phyloP scores from a whole-genome alignment of 2,329 filamentous ascomycete genomes.

The Fonsecaea erecta region DNA sequence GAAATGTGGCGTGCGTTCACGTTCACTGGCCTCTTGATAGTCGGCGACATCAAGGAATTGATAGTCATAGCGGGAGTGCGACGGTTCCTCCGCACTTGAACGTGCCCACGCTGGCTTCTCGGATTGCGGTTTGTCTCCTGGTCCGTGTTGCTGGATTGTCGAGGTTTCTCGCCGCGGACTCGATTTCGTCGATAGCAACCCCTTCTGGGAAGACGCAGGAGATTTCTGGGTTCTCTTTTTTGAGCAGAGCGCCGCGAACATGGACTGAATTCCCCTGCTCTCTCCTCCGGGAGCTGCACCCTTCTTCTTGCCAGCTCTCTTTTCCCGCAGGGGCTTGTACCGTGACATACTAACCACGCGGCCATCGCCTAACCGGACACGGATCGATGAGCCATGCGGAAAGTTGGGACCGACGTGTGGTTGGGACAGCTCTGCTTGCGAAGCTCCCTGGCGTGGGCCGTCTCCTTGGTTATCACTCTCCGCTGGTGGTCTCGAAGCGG shows the following conservation, averaged over 20 bases:
- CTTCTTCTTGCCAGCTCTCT: neutral
- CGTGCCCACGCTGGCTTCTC: neutral
- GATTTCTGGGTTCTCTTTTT: neutral
- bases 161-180: neutral
- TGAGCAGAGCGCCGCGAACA: neutral
- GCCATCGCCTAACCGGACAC: neutral
- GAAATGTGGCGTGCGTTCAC: conserved; percentile 89
- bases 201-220: neutral
- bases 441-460: neutral
- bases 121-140: neutral
- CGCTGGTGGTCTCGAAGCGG: neutral
- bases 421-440: neutral
- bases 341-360: neutral
- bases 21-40: conserved; percentile 88
- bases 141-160: neutral
- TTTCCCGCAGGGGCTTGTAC: conserved; percentile 1
- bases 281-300: neutral
- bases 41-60: conserved; percentile 96
- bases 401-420: no score
- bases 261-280: neutral
- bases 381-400: neutral
- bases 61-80: conserved; percentile 75
- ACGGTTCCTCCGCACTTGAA: neutral
- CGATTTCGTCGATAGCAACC: neutral
- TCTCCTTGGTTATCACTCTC: neutral